A percentile compares a stretch with the other conserved stretches of the same genome.
Evolutionary conservation across 2,329 filamentous ascomycete species (phyloP).

Genomic region (Fusarium drepaniforme): DNA sequence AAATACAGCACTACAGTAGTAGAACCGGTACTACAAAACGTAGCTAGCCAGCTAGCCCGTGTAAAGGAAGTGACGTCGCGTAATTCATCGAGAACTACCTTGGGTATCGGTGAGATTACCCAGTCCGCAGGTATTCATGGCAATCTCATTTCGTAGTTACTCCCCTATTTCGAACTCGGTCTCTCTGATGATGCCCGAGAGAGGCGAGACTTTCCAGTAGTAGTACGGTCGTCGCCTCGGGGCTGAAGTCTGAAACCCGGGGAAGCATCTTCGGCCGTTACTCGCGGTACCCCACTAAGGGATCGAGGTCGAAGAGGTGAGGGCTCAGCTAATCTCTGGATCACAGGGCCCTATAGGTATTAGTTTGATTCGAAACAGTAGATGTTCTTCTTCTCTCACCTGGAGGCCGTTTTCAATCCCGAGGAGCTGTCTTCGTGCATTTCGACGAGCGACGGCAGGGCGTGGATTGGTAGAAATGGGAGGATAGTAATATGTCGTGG

Average conservation of each 20-base stretch:
- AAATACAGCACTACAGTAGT: neutral
- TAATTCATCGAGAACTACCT: neutral
- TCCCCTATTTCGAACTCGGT: conserved; percentile 4
- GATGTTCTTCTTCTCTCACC: neutral
- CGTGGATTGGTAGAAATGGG: neutral
- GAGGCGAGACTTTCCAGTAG: neutral
- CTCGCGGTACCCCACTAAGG: neutral
- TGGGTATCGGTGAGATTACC: neutral
- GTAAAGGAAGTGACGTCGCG: neutral
- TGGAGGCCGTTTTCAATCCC: neutral
- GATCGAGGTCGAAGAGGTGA: conserved; percentile 5
- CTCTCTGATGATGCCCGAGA: conserved; percentile 11
- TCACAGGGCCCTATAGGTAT: conserved; percentile 1
- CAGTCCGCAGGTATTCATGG: neutral
- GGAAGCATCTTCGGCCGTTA: neutral
- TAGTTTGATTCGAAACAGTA: neutral
- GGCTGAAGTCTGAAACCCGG: conserved; percentile 15
- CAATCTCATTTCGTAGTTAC: neutral
- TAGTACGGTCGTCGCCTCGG: neutral
- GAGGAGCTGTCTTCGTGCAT: neutral
- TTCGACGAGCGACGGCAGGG: neutral
- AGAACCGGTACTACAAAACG: neutral
- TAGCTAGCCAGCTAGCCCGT: neutral
- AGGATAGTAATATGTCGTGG: neutral
- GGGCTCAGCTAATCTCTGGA: neutral